A percentile compares a stretch with the other conserved stretches of the same genome.
Evolutionary conservation across 805 yeast species (phyloP).

Genomic region (Lipomyces mesembrius): DNA sequence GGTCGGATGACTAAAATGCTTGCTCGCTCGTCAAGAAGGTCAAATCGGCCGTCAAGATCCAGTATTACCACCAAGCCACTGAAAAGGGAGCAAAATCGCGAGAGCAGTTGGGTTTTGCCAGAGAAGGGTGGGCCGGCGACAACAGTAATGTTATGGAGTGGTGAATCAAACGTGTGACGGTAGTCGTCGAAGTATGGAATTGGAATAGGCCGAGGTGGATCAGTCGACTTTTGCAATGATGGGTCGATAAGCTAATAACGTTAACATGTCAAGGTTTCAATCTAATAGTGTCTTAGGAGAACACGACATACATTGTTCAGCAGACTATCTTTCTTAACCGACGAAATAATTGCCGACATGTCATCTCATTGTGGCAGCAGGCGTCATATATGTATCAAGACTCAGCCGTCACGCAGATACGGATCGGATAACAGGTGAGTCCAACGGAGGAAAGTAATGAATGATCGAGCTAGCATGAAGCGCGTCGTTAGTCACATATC

Average conservation of each 20-base stretch:
- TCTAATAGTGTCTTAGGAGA: not conserved
- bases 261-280: not conserved
- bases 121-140: constrained; percentile 31
- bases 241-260: not conserved
- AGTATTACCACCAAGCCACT: constrained; percentile 18
- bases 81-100: constrained; percentile 15
- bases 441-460: too few species aligned
- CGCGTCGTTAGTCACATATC: too few species aligned
- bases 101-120: constrained; percentile 27
- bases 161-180: constrained; percentile 1
- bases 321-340: not conserved
- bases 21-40: not conserved
- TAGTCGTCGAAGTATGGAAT: constrained; percentile 17
- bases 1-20: constrained; percentile 13
- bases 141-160: constrained; percentile 11
- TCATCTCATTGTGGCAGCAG: constrained; percentile 2
- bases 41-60: constrained; percentile 34
- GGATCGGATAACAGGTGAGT: too few species aligned
- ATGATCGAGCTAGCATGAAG: too few species aligned
- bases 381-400: not conserved
- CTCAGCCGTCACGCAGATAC: not conserved
- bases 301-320: not conserved
- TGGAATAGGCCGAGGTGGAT: constrained; percentile 7
- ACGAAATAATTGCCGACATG: constrained; percentile 1
- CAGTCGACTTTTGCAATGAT: not conserved